Evolutionary conservation across 176 grass and related monocot genomes (phyloP).

Genomic region (Rhynchospora pubera): DNA sequence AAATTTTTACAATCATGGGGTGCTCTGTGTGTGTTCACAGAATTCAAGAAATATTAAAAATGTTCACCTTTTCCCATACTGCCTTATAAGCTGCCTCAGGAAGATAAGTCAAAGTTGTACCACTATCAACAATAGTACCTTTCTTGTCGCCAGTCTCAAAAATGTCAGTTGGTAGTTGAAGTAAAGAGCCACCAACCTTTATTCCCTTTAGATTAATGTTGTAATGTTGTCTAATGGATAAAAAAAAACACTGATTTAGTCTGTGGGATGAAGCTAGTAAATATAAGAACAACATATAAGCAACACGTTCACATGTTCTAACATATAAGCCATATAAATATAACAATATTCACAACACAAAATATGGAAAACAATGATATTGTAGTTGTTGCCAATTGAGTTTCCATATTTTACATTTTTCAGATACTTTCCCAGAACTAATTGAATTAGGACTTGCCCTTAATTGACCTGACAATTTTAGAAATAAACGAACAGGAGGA

Average conservation of each 20-base stretch:
- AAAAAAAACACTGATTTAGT: not conserved
- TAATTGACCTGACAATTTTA: not conserved
- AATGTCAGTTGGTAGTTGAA: constrained; percentile 54
- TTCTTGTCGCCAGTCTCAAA: constrained; percentile 42
- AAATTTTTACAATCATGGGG: not conserved
- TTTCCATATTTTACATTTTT: not conserved
- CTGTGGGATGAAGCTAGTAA: not conserved
- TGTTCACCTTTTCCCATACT: constrained; percentile 39
- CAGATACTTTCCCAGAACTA: not conserved
- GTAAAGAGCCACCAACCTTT: constrained; percentile 49
- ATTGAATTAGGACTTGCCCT: not conserved
- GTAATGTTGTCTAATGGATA: constrained; percentile 65
- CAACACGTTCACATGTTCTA: not conserved
- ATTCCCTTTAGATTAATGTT: constrained; percentile 78
- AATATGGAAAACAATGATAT: not conserved
- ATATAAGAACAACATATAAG: not conserved
- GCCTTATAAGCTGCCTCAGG: constrained; percentile 49
- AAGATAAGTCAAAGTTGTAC: constrained; percentile 84
- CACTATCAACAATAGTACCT: constrained; percentile 91
- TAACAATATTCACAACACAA: not conserved
- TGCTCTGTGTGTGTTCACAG: not conserved
- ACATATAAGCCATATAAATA: not conserved
- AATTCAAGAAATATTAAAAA: not conserved
- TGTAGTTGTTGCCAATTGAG: not conserved
- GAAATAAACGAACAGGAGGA: not conserved